phyloP scores from a whole-genome alignment of 306 rosid species.

The Cicer yamashitae region DNA sequence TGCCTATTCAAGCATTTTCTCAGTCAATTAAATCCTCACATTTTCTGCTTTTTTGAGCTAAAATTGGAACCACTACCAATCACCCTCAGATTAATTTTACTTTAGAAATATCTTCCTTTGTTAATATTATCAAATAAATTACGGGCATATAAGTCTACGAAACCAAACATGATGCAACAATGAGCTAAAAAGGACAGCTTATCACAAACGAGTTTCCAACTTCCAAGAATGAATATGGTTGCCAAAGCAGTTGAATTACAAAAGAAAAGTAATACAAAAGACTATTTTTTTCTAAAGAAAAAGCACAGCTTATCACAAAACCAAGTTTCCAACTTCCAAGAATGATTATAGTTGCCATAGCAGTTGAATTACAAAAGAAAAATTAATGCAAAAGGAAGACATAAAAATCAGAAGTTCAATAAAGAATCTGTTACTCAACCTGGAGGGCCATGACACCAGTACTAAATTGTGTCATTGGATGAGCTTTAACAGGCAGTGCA shows the following conservation, averaged over 20 bases:
- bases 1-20: constrained; percentile 7
- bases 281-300: background rate
- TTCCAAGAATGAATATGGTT: constrained; percentile 13
- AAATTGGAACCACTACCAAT: background rate
- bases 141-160: constrained; percentile 11
- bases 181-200: background rate
- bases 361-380: constrained; percentile 28
- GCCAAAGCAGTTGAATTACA: constrained; percentile 17
- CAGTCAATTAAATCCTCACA: constrained; percentile 4
- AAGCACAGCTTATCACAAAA: constrained; percentile 16
- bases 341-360: constrained; percentile 24
- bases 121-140: constrained; percentile 14
- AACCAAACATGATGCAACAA: constrained; percentile 18
- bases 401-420: constrained; percentile 7
- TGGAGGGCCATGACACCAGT: constrained; percentile 99
- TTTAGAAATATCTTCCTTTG: constrained; percentile 4
- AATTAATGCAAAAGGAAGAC: background rate
- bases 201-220: background rate
- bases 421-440: constrained; percentile 61
- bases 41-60: constrained; percentile 19
- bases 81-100: constrained; percentile 11
- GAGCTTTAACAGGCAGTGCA: constrained; percentile 86
- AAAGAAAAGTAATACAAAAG: too few relatives aligned
- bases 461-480: constrained; percentile 96
- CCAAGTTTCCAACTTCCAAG: constrained; percentile 7